Evolutionary conservation across 495 filamentous ascomycete genomes (phyloP).

Genomic region (Thermochaetoides thermophila): DNA sequence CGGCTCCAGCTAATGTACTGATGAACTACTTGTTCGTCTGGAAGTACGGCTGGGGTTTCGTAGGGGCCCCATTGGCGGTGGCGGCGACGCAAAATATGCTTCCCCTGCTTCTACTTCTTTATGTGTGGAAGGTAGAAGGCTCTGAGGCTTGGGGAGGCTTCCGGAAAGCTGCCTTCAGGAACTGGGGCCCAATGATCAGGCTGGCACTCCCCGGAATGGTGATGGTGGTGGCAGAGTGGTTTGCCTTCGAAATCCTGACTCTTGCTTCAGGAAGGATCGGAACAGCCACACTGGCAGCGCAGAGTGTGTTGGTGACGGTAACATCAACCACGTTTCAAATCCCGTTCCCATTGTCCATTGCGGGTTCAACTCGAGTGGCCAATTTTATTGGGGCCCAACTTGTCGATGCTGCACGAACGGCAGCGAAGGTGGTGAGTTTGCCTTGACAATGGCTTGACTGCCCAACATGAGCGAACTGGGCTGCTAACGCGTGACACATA

Average conservation of each 20-base stretch:
- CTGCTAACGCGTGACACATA: slow-evolving; percentile 9
- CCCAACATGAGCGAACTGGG: background rate
- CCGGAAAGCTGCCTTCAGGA: slow-evolving; percentile 50
- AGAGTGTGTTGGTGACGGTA: slow-evolving; percentile 42
- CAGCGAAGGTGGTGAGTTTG: slow-evolving; percentile 47
- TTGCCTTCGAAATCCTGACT: slow-evolving; percentile 72
- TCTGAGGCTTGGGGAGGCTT: slow-evolving; percentile 83
- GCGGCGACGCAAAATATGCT: slow-evolving; percentile 68
- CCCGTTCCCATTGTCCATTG: slow-evolving; percentile 47
- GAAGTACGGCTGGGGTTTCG: slow-evolving; percentile 62
- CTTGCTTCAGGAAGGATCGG: slow-evolving; percentile 57
- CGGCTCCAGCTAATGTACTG: slow-evolving; percentile 49
- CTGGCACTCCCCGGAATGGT: slow-evolving; percentile 80
- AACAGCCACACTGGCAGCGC: slow-evolving; percentile 49
- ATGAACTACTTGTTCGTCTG: slow-evolving; percentile 63
- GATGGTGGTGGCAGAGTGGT: slow-evolving; percentile 85
- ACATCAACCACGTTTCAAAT: slow-evolving; percentile 44
- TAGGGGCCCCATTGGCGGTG: slow-evolving; percentile 78
- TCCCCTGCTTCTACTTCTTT: slow-evolving; percentile 57
- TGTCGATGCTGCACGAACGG: slow-evolving; percentile 52
- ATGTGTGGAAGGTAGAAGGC: slow-evolving; percentile 61
- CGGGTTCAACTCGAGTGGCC: slow-evolving; percentile 46
- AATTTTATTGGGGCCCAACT: slow-evolving; percentile 56
- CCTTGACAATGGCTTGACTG: background rate
- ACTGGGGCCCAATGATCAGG: slow-evolving; percentile 76